Conservation (phyloP, 2,329 filamentous ascomycete genomes). For the Neurospora sp. region DNA sequence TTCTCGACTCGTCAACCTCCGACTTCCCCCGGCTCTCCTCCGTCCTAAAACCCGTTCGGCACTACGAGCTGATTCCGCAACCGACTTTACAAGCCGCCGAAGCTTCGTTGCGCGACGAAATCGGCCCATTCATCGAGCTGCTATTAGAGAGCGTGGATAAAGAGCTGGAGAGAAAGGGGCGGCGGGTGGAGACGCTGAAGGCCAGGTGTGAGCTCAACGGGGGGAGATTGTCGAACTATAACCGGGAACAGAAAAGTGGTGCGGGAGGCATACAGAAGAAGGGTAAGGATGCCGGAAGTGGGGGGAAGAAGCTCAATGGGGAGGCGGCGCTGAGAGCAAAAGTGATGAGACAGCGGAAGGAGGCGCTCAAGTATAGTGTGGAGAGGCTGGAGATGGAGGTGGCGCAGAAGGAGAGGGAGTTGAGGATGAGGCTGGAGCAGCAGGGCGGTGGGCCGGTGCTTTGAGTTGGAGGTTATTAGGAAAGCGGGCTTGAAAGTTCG, state of each 20-base stretch:
- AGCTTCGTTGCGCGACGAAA: constrained; percentile 74
- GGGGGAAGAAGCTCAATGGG: constrained; percentile 36
- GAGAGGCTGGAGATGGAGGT: constrained; percentile 79
- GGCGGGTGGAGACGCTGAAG: constrained; percentile 74
- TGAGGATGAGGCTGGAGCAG: constrained; percentile 31
- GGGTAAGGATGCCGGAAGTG: constrained; percentile 11
- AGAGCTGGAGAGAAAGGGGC: constrained; percentile 71
- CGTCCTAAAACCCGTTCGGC: constrained; percentile 53
- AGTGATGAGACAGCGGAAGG: constrained; percentile 69
- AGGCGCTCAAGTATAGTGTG: constrained; percentile 76
- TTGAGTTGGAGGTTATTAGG: background rate
- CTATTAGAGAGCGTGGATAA: constrained; percentile 74
- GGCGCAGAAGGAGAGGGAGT: constrained; percentile 58
- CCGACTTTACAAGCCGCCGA: constrained; percentile 74
- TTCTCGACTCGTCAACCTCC: constrained; percentile 49
- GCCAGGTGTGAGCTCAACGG: constrained; percentile 77
- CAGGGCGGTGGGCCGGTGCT: background rate
- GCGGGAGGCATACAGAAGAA: constrained; percentile 7
- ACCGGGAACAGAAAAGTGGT: constrained; percentile 16
- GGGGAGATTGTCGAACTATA: constrained; percentile 42
- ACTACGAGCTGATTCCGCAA: constrained; percentile 88
- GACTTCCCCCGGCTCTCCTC: constrained; percentile 47
- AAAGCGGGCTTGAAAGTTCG: background rate
- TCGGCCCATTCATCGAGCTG: constrained; percentile 73
- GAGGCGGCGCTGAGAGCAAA: constrained; percentile 41